Percentiles rank a stretch among this genome's conserved stretches.
Conservation (phyloP, 805 yeast species). For the Saccharomycopsis sp. region DNA sequence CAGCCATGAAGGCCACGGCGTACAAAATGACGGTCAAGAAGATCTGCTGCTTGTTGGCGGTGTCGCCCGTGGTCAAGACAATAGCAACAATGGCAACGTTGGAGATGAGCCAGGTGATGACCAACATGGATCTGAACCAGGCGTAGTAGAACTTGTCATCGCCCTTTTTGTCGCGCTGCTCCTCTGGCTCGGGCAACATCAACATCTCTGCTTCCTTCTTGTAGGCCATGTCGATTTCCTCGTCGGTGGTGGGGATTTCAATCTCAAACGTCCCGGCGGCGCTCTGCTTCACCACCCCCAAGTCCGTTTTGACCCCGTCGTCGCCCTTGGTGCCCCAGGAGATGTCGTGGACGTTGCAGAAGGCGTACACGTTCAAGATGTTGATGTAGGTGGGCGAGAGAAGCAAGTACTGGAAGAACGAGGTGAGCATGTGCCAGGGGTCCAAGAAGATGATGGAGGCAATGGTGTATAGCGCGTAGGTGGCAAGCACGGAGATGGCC, state of each 20-base stretch:
- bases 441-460: conserved; percentile 78
- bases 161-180: conserved; percentile 27
- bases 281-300: conserved; percentile 66
- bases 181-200: conserved; percentile 29
- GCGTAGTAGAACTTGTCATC: conserved; percentile 70
- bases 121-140: conserved; percentile 80
- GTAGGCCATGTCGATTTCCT: conserved; percentile 72
- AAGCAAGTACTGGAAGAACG: conserved; percentile 74
- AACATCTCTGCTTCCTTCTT: conserved; percentile 55
- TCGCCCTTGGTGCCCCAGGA: conserved; percentile 98
- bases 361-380: conserved; percentile 86
- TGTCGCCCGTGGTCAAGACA: conserved; percentile 38
- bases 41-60: conserved; percentile 40
- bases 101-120: conserved; percentile 79
- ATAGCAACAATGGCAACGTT: conserved; percentile 76
- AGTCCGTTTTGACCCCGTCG: conserved; percentile 48
- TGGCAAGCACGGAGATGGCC: conserved; percentile 73
- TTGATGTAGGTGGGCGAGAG: conserved; percentile 86
- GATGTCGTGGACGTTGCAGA: conserved; percentile 91
- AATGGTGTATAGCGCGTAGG: conserved; percentile 69
- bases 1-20: conserved; percentile 88
- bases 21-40: conserved; percentile 82
- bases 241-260: conserved; percentile 67
- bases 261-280: conserved; percentile 58
- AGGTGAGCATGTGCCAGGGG: conserved; percentile 88